A percentile compares a stretch with the other conserved stretches of the same genome.
Conservation (phyloP, 2,329 filamentous ascomycete species). For the Dryadomyces quercus-mongolicae region DNA sequence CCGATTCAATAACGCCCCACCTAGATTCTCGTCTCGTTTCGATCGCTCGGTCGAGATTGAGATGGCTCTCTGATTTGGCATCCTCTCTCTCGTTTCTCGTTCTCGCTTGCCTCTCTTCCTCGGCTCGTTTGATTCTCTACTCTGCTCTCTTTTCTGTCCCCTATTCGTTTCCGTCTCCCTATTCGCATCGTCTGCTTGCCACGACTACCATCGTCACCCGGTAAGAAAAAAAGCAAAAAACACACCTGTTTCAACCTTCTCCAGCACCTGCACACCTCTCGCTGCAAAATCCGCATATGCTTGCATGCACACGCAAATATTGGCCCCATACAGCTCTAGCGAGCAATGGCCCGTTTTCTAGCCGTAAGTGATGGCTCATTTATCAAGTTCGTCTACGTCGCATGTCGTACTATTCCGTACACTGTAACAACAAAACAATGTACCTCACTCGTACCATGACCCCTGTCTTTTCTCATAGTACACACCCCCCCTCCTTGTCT, state of each 20-base stretch:
- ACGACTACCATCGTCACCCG: background rate
- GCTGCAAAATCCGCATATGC: background rate
- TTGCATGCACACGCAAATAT: background rate
- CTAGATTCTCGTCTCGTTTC: background rate
- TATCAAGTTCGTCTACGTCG: constrained; percentile 1
- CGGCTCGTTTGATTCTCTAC: background rate
- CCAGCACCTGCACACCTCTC: background rate
- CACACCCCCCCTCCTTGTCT: background rate
- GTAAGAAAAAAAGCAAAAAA: too few species aligned
- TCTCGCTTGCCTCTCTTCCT: background rate
- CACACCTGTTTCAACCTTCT: background rate
- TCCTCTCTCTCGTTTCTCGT: background rate
- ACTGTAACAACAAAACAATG: constrained; percentile 1
- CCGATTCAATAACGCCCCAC: background rate
- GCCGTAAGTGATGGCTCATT: constrained; percentile 7
- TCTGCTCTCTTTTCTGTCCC: background rate
- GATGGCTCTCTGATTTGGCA: background rate
- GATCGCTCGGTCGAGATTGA: background rate
- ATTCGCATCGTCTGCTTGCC: background rate
- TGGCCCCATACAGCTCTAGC: constrained; percentile 1
- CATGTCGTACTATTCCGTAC: constrained; percentile 2
- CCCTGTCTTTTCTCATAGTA: background rate
- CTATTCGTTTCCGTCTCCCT: background rate
- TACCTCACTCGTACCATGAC: constrained; percentile 1
- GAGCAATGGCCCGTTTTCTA: constrained; percentile 5